Evolutionary conservation across 495 filamentous ascomycete genomes (phyloP).

Genomic region (Emericellopsis terricola): DNA sequence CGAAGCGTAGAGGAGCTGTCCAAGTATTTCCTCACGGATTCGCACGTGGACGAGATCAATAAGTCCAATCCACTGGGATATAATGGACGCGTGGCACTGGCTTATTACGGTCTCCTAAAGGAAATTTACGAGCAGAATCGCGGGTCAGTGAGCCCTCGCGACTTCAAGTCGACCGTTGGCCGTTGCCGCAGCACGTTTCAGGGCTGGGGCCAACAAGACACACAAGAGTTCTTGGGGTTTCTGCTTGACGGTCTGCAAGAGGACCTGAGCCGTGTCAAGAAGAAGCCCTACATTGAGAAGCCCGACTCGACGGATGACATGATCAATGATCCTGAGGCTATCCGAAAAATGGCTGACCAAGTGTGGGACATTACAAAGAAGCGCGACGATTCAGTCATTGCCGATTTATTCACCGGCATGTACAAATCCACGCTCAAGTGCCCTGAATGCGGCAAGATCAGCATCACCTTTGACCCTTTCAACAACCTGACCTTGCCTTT

Average conservation of each 20-base stretch:
- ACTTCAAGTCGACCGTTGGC: slow-evolving; percentile 69
- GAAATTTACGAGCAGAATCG: slow-evolving; percentile 50
- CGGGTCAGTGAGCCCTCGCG: slow-evolving; percentile 47
- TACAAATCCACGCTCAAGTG: slow-evolving; percentile 95
- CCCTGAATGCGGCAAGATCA: slow-evolving; percentile 80
- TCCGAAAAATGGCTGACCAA: slow-evolving; percentile 65
- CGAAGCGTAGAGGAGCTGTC: slow-evolving; percentile 82
- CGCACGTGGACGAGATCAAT: slow-evolving; percentile 67
- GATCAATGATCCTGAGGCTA: slow-evolving; percentile 59
- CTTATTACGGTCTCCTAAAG: slow-evolving; percentile 56
- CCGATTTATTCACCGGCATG: slow-evolving; percentile 88
- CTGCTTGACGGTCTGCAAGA: slow-evolving; percentile 88
- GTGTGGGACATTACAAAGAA: slow-evolving; percentile 86
- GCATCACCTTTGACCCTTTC: slow-evolving; percentile 97
- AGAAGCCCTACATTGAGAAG: slow-evolving; percentile 96
- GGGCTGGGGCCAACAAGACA: slow-evolving; percentile 91
- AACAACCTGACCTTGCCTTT: slow-evolving; percentile 84
- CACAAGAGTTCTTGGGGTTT: slow-evolving; percentile 94
- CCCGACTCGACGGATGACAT: slow-evolving; percentile 96
- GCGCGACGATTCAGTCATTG: slow-evolving; percentile 86
- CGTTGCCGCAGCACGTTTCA: slow-evolving; percentile 69
- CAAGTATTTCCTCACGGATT: slow-evolving; percentile 65
- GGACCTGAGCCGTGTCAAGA: slow-evolving; percentile 79
- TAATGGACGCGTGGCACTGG: slow-evolving; percentile 62
- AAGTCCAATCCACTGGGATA: slow-evolving; percentile 66